Base-by-base conservation (phyloP, 352 stramenopile species). In the Globisporangium camurandrum region DNA sequence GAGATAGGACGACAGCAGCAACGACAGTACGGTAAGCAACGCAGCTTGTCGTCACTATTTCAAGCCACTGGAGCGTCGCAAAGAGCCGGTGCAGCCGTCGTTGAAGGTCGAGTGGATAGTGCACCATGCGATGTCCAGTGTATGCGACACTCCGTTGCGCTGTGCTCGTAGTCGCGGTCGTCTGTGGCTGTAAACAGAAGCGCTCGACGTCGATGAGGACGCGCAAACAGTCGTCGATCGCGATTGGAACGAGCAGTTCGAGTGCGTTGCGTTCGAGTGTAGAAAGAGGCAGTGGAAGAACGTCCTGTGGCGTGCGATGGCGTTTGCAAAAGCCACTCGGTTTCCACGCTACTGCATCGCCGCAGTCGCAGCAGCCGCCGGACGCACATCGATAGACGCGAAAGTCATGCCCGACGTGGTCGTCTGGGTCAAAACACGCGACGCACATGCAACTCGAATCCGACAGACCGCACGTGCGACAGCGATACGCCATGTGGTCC, bases 401-500 rank as follows among this genome's bases (percentile, higher is more conserved):
- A 48, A 76, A 93, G 59, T 93, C 81, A 54, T 93, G 81, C 16
- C 76, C 76, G 51, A 87, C 72, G 49, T 93, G 81, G 45, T 90
- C 71, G 3, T 77, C 66, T 2, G 78, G 76, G 54, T 93, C 75
- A 47, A 93, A 93, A 52, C 81, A 93, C 1, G 58, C 61, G 38
- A 93, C 54, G 57, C 81, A 93, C 81, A 93, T 93, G 60, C 81
- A 93, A 46, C 78, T 90, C 45, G 81, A 93, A 57, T 93, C 81
- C n/a, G 76, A 89, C 5, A 93, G 61, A 0, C 81, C 81, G 57
- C 81, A 93, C 11, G 81, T 93, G 4, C 75, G 62, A 50, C 81
- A 93, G 27, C 81, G 70, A 52, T 93, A 93, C 14, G 81, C 81
- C 76, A 93, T 93, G 61, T 93, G 81, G 60, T 90, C 78, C 40